Evolutionary conservation across 2,329 filamentous ascomycete genomes (phyloP).

Genomic region (Fusarium nisikadoi): DNA sequence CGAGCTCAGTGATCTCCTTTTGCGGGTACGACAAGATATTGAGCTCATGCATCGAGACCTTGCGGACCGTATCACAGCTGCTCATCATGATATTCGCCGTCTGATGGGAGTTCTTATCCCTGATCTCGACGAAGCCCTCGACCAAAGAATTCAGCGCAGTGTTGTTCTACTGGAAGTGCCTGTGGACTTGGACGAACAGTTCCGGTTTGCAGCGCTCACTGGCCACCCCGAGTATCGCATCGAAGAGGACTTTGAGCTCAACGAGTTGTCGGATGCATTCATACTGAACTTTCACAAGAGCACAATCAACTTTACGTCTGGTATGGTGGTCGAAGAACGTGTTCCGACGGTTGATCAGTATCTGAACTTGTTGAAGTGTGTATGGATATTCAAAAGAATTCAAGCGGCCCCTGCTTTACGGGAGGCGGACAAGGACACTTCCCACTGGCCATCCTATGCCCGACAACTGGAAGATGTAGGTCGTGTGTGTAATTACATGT

Average conservation of each 20-base stretch:
- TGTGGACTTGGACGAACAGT: constrained; percentile 36
- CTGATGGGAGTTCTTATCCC: constrained; percentile 44
- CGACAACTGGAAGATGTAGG: constrained; percentile 48
- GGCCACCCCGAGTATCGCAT: constrained; percentile 32
- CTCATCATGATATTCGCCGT: constrained; percentile 37
- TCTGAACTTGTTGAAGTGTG: constrained; percentile 48
- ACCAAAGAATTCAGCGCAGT: constrained; percentile 30
- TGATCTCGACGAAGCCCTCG: constrained; percentile 40
- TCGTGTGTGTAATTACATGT: accelerated
- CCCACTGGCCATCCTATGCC: constrained; percentile 51
- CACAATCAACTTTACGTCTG: constrained; percentile 40
- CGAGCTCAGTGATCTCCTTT: constrained; percentile 46
- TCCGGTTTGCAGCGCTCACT: constrained; percentile 39
- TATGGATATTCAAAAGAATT: constrained; percentile 46
- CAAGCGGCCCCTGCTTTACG: constrained; percentile 25
- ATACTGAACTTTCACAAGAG: constrained; percentile 44
- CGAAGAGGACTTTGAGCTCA: constrained; percentile 39
- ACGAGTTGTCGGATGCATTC: constrained; percentile 49
- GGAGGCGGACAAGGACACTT: constrained; percentile 31
- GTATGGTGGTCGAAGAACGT: constrained; percentile 43
- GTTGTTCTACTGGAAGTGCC: constrained; percentile 36
- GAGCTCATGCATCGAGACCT: constrained; percentile 42
- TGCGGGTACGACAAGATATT: constrained; percentile 45
- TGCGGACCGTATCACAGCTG: constrained; percentile 36
- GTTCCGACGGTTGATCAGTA: constrained; percentile 43